A percentile compares a stretch with the other conserved stretches of the same genome.
These are phyloP conservation scores for Penicillium brevicompactum DNA, from an alignment of 2,329 filamentous ascomycete species.

Conservation along the genomic window DNA sequence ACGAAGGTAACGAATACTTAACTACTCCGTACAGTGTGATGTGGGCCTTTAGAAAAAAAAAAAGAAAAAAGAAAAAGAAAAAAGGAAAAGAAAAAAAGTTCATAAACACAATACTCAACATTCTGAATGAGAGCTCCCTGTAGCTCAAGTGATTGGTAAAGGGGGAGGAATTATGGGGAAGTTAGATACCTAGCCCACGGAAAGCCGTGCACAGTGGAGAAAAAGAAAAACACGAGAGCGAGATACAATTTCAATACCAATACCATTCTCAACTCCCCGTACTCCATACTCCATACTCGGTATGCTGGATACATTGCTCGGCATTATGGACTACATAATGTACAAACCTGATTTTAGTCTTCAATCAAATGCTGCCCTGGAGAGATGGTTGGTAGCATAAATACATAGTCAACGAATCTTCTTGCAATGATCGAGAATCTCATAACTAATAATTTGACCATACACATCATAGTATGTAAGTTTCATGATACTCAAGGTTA, in stretches of 20 bases:
- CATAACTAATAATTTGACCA: too few relatives aligned
- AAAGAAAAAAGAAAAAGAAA: background rate
- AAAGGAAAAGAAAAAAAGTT: background rate
- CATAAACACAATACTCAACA: background rate
- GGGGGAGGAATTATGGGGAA: conserved; percentile 19
- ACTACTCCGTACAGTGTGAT: background rate
- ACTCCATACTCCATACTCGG: too few relatives aligned
- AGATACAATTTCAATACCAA: background rate
- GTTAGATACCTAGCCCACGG: conserved; percentile 12
- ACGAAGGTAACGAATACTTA: background rate
- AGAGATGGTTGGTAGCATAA: too few relatives aligned
- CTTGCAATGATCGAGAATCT: too few relatives aligned
- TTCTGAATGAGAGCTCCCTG: background rate
- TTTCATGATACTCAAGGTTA: too few relatives aligned
- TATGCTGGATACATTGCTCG: too few relatives aligned
- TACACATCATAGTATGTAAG: too few relatives aligned
- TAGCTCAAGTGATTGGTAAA: conserved; percentile 22
- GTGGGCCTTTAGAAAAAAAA: background rate
- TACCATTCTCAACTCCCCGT: background rate
- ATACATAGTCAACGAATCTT: too few relatives aligned
- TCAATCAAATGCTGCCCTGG: too few relatives aligned
- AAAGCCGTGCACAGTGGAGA: conserved; percentile 11
- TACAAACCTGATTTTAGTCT: too few relatives aligned
- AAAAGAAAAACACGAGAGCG: background rate
- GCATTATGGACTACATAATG: too few relatives aligned